phyloP scores from a whole-genome alignment of 208 protist species.

The Phytomonas sp. region DNA sequence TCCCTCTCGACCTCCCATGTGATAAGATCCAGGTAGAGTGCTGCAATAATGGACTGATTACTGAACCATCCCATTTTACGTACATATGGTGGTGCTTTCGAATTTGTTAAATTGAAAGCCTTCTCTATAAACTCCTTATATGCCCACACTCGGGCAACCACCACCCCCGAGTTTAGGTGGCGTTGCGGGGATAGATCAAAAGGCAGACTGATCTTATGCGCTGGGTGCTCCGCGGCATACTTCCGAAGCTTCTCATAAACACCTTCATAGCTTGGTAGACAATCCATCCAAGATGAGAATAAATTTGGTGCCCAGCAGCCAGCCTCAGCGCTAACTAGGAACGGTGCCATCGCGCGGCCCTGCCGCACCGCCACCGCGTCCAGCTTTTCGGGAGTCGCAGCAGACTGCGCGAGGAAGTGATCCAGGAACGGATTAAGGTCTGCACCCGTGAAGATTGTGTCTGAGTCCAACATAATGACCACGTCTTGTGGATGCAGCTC shows the following conservation, averaged over 20 bases:
- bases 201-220: too few relatives aligned
- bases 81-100: not conserved
- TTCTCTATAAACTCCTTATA: not conserved
- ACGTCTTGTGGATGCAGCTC: not conserved
- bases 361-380: not conserved
- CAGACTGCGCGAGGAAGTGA: not conserved
- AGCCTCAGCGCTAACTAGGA: not conserved
- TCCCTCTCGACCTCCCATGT: not conserved
- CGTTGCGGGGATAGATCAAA: too few relatives aligned
- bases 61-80: not conserved
- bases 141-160: not conserved
- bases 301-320: not conserved
- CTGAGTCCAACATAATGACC: constrained; percentile 2
- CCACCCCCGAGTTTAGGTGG: not conserved
- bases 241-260: not conserved
- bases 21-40: not conserved
- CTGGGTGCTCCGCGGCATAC: not conserved
- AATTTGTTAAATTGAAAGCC: not conserved
- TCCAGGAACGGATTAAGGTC: not conserved
- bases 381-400: not conserved
- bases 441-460: not conserved
- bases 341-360: not conserved
- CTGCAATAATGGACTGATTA: not conserved
- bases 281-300: not conserved
- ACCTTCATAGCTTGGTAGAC: not conserved